Base-by-base conservation (phyloP, 1,284 basidiomycete genomes). In the Sanghuangporus baumii region DNA sequence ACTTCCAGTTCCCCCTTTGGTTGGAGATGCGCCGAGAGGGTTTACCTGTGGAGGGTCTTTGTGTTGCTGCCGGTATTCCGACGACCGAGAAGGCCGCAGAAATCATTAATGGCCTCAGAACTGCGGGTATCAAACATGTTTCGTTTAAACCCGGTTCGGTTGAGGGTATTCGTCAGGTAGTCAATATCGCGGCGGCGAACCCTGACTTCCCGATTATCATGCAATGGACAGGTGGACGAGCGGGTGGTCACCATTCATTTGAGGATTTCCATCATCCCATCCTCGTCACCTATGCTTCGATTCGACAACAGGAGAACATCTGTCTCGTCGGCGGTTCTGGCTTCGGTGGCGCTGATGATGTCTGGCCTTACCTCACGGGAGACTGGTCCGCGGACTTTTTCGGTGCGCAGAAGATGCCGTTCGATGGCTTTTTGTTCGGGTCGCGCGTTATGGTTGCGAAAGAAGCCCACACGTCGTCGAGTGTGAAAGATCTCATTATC, bases 221-320 rank as follows among this genome's bases (percentile, higher is more conserved):
- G 67, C 96, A 98, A 74, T 98, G 96, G 96, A 99, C 96, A 56
- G 97, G 96, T 72, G 96, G 96, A 59, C 94, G 96, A 70, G 97
- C 96, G n/a, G 96, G 96, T 69, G 96, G 96, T 65, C 96, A 99
- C 71, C 96, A 98, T 79, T 96, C 93, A 11, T 98, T 89, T 75
- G 97, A 99, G 76, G 97, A 99, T 76, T 96, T 98, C 86, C 96
- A 98, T 74, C 94, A 97, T 75, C 96, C 97, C 0, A 88, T 99
- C 69, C 80, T 99, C 51, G 78, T 88, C 54, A 98, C 96, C 0
- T 99, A 99, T 76, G 82, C 87, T 55, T 79, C 90, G 20, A 97
- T 99, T 73, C 91, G 96, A 66, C 88, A 91, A 70, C 89, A 96
- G 67, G 71, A 82, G 61, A 99, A 99, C 77, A 89, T 99, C 69